Conservation (phyloP, 129 eudicot species). For the Flaveria trinervia region DNA sequence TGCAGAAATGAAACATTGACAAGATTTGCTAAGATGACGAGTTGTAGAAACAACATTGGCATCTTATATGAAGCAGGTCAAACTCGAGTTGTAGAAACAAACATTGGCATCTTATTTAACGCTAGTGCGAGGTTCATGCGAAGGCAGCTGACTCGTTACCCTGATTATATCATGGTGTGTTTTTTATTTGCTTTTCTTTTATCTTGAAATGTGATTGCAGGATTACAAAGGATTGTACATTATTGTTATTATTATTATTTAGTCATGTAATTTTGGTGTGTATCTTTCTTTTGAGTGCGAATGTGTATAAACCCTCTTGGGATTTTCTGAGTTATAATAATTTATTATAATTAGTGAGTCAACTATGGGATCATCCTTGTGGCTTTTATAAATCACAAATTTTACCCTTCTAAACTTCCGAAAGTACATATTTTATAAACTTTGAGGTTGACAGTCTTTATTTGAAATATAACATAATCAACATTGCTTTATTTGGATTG, state of each 20-base stretch:
- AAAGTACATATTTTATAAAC: too few species aligned
- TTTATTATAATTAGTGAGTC: background rate
- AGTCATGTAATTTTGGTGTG: constrained; percentile 31
- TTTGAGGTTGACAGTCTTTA: too few species aligned
- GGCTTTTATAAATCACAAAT: too few species aligned
- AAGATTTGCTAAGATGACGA: background rate
- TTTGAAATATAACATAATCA: too few species aligned
- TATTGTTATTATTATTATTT: constrained; percentile 1
- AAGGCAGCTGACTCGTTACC: constrained; percentile 22
- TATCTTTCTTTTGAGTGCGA: constrained; percentile 30
- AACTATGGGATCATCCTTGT: background rate
- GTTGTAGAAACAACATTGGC: constrained; percentile 3
- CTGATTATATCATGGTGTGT: background rate
- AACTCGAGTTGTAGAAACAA: background rate
- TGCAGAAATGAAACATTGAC: constrained; percentile 52
- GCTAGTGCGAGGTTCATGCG: constrained; percentile 10
- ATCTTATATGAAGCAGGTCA: constrained; percentile 1
- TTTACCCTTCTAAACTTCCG: too few species aligned
- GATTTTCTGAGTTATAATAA: constrained; percentile 24
- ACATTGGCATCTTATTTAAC: constrained; percentile 12
- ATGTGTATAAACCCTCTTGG: constrained; percentile 31
- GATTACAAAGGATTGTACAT: constrained; percentile 24
- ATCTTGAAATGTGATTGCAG: constrained; percentile 16
- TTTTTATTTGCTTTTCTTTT: constrained; percentile 9
- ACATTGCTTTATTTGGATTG: too few species aligned